Conservation (phyloP, 495 filamentous ascomycete genomes). For the Penicillium bialowiezense region DNA sequence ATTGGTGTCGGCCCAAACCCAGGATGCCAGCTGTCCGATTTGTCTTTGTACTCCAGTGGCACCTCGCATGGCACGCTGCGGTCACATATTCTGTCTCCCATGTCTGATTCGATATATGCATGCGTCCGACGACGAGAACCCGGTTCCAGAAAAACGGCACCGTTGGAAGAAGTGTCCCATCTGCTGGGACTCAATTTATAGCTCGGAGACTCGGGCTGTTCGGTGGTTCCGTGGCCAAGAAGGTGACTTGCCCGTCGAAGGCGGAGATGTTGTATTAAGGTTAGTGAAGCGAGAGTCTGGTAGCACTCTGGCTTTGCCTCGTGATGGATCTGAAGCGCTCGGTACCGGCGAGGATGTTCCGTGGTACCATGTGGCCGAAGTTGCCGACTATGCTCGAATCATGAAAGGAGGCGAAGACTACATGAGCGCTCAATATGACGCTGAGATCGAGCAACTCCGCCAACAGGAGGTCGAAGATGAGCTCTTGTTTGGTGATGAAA, state of each 20-base stretch:
- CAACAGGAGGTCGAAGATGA: slow-evolving; percentile 84
- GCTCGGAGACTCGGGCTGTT: slow-evolving; percentile 85
- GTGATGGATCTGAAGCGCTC: slow-evolving; percentile 73
- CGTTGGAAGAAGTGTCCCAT: slow-evolving; percentile 96
- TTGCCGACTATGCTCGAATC: slow-evolving; percentile 89
- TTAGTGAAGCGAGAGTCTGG: slow-evolving; percentile 74
- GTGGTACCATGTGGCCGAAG: slow-evolving; percentile 92
- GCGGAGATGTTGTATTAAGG: slow-evolving; percentile 83
- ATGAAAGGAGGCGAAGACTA: slow-evolving; percentile 94
- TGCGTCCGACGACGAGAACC: slow-evolving; percentile 65
- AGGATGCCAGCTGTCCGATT: slow-evolving; percentile 86
- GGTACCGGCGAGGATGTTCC: slow-evolving; percentile 71
- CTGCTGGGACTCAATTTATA: slow-evolving; percentile 85
- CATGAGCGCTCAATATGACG: slow-evolving; percentile 73
- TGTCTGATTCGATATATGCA: slow-evolving; percentile 97
- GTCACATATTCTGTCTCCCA: slow-evolving; percentile 94
- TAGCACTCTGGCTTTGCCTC: slow-evolving; percentile 82
- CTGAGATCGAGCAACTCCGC: slow-evolving; percentile 71
- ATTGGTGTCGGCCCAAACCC: slow-evolving; percentile 83
- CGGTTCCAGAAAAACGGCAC: slow-evolving; percentile 63
- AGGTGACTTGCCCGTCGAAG: slow-evolving; percentile 70
- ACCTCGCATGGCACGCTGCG: slow-evolving; percentile 95
- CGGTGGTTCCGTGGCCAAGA: slow-evolving; percentile 91
- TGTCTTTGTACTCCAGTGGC: slow-evolving; percentile 89
- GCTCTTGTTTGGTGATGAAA: slow-evolving; percentile 88